These are phyloP conservation scores for Cryphonectria nitschkei DNA, from an alignment of 2,329 filamentous ascomycete species.

Conservation along the genomic window DNA sequence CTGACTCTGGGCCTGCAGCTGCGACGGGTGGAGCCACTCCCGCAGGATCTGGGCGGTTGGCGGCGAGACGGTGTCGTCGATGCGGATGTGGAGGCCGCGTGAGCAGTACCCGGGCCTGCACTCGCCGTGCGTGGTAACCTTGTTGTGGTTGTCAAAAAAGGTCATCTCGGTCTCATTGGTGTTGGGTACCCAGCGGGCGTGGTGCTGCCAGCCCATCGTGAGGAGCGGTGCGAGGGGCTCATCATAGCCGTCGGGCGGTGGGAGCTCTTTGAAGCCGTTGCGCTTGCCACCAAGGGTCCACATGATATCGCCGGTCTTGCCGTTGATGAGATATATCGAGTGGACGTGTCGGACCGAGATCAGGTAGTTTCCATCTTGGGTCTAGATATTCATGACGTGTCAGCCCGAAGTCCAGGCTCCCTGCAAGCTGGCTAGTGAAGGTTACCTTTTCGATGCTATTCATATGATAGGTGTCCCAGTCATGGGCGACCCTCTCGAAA, in stretches of 20 bases:
- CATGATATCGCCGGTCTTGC: slow-evolving; percentile 49
- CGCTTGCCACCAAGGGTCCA: slow-evolving; percentile 57
- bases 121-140: slow-evolving; percentile 37
- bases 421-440: neutral
- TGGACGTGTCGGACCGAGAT: slow-evolving; percentile 55
- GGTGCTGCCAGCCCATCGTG: slow-evolving; percentile 50
- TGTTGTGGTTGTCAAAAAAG: slow-evolving; percentile 51
- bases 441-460: slow-evolving; percentile 51
- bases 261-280: slow-evolving; percentile 46
- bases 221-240: slow-evolving; percentile 27
- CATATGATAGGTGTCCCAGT: slow-evolving; percentile 61
- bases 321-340: slow-evolving; percentile 51
- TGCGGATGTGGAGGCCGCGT: slow-evolving; percentile 42
- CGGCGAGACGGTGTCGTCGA: slow-evolving; percentile 39
- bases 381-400: slow-evolving; percentile 12
- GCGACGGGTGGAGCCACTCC: slow-evolving; percentile 43
- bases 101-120: slow-evolving; percentile 35
- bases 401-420: neutral
- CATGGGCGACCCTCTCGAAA: slow-evolving; percentile 29
- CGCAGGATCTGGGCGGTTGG: slow-evolving; percentile 48
- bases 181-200: slow-evolving; percentile 46
- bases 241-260: neutral
- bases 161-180: slow-evolving; percentile 35
- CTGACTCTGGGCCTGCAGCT: slow-evolving; percentile 43
- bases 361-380: slow-evolving; percentile 52